These are phyloP conservation scores for Dioszegia crocea DNA, from an alignment of 768 basidiomycete species.

Conservation along the genomic window DNA sequence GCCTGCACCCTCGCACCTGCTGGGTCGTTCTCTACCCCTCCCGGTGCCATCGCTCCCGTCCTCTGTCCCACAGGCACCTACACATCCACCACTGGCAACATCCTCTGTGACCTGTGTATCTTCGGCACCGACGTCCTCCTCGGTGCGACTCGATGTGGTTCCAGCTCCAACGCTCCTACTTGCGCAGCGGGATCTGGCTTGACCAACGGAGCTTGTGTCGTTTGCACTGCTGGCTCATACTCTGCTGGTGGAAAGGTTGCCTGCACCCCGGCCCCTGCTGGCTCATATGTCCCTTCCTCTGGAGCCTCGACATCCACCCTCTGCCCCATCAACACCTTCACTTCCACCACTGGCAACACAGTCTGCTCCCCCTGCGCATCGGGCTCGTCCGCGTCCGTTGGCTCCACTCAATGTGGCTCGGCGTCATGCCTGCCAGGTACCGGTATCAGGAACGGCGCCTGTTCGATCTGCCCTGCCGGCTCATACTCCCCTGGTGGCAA, in stretches of 20 bases:
- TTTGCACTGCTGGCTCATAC: not conserved
- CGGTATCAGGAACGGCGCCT: not conserved
- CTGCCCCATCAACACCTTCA: not conserved
- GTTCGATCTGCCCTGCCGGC: not conserved
- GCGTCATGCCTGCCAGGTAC: not conserved
- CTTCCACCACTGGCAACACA: not conserved
- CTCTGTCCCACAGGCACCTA: not conserved
- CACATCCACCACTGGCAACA: not conserved
- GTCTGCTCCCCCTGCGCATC: not conserved
- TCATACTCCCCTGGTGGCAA: not conserved
- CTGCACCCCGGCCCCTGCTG: slow-evolving; percentile 1
- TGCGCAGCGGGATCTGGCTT: not conserved
- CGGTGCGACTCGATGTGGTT: not conserved
- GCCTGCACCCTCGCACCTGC: not conserved
- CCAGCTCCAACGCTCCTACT: too few species aligned
- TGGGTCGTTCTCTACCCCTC: not conserved
- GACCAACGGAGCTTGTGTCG: not conserved
- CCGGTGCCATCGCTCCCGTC: not conserved
- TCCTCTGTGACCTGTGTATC: not conserved
- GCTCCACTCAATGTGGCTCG: not conserved
- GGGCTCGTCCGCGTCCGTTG: not conserved
- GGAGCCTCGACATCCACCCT: not conserved
- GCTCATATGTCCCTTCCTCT: not conserved
- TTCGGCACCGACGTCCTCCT: not conserved
- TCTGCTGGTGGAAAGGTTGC: not conserved